A percentile compares a stretch with the other conserved stretches of the same genome.
Conservation (phyloP, 2,329 filamentous ascomycete genomes). For the Botrytis sinoallii region DNA sequence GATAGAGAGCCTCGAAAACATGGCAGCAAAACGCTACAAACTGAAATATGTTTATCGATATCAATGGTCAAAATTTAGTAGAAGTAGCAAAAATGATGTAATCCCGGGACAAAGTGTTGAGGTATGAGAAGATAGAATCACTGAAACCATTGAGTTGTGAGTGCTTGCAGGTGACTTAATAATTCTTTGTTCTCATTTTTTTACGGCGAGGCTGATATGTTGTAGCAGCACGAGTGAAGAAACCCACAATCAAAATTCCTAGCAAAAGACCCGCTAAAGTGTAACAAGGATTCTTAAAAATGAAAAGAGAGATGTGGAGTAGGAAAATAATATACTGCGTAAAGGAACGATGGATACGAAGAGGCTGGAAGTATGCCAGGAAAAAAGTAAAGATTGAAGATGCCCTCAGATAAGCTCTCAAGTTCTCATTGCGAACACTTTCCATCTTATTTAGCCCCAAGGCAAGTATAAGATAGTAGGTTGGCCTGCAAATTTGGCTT, state of each 20-base stretch:
- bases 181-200: slow-evolving; percentile 1
- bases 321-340: background rate
- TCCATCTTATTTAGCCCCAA: slow-evolving; percentile 24
- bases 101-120: background rate
- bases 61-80: too few relatives aligned
- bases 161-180: background rate
- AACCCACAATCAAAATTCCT: background rate
- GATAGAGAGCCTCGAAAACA: slow-evolving; percentile 11
- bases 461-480: slow-evolving; percentile 30
- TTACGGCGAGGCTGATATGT: background rate
- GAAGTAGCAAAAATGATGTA: background rate
- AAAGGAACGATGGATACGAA: background rate
- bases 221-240: background rate
- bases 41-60: background rate
- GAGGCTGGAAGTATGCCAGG: background rate
- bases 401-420: slow-evolving; percentile 42
- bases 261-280: background rate
- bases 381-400: slow-evolving; percentile 16
- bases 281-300: background rate
- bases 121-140: background rate
- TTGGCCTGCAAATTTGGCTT: slow-evolving; percentile 42
- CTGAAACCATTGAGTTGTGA: background rate
- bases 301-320: background rate
- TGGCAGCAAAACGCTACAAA: background rate
- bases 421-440: slow-evolving; percentile 41